Percentiles rank a stretch among this genome's conserved stretches.
Evolutionary conservation across 139 green algal genomes (phyloP).

Genomic region (Chlorella sorokiniana): DNA sequence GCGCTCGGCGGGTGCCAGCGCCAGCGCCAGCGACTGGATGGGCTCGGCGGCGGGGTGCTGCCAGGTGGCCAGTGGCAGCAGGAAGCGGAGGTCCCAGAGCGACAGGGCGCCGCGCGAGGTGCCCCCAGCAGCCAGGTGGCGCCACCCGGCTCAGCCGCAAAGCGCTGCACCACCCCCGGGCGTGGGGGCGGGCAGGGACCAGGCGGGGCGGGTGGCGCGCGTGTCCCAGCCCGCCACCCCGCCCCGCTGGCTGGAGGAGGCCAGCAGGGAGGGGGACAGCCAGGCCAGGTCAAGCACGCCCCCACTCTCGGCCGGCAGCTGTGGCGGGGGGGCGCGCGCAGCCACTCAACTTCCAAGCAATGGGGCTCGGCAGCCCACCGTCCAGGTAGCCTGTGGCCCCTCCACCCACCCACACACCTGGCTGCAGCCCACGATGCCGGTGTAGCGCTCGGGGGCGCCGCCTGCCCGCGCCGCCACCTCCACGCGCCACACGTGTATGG

Average conservation of each 20-base stretch:
- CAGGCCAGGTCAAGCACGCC: constrained; percentile 62
- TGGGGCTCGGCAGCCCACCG: background rate
- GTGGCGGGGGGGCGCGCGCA: background rate
- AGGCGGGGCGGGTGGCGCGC: constrained; percentile 60
- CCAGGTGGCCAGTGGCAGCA: constrained; percentile 49
- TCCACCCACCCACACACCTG: background rate
- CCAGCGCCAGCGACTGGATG: constrained; percentile 62
- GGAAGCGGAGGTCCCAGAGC: constrained; percentile 87
- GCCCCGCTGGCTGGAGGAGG: constrained; percentile 70
- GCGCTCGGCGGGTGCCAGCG: constrained; percentile 45
- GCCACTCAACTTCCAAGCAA: background rate
- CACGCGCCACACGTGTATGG: constrained; percentile 87
- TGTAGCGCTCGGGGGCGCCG: constrained; percentile 65
- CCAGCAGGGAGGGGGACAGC: constrained; percentile 67
- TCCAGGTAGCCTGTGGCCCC: background rate
- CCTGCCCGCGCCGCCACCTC: constrained; percentile 64
- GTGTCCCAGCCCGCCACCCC: constrained; percentile 82
- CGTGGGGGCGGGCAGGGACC: constrained; percentile 55
- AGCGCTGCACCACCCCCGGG: constrained; percentile 57
- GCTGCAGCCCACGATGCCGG: constrained; percentile 39
- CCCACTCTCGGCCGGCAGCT: constrained; percentile 53
- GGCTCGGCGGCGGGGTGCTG: constrained; percentile 35
- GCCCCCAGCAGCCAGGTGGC: constrained; percentile 72
- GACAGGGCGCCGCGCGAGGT: constrained; percentile 61
- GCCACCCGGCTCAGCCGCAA: constrained; percentile 58